These are phyloP conservation scores for Trichomonas gallinae DNA, from an alignment of 208 protist species.

Conservation along the genomic window DNA sequence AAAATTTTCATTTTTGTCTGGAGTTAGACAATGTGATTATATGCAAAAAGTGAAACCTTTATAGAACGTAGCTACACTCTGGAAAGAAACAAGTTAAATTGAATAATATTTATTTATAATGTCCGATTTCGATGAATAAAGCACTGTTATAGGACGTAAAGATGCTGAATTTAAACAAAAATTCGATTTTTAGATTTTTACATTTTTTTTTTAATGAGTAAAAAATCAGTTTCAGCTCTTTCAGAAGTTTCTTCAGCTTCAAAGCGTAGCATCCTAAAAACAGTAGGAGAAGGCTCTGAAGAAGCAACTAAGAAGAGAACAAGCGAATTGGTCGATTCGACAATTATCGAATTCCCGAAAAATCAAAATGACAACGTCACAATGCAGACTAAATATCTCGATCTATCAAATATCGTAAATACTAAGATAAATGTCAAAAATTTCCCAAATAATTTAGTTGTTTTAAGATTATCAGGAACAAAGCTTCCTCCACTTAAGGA, in stretches of 20 bases:
- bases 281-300: neutral
- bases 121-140: too few relatives aligned
- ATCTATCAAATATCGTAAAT: neutral
- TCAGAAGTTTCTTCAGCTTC: neutral
- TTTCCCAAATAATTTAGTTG: neutral
- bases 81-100: too few relatives aligned
- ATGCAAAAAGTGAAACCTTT: too few relatives aligned
- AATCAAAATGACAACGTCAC: neutral
- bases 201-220: neutral
- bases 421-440: neutral
- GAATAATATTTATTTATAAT: too few relatives aligned
- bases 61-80: too few relatives aligned
- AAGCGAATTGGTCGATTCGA: neutral
- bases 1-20: too few relatives aligned
- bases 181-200: neutral
- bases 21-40: too few relatives aligned
- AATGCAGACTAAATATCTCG: neutral
- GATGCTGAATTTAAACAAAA: too few relatives aligned
- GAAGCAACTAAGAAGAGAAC: neutral
- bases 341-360: neutral
- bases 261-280: neutral
- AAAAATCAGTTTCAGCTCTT: neutral
- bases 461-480: neutral
- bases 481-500: neutral
- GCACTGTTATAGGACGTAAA: too few relatives aligned